These are phyloP conservation scores for Aspergillus spinulosporus DNA, from an alignment of 2,329 filamentous ascomycete genomes.

Conservation along the genomic window DNA sequence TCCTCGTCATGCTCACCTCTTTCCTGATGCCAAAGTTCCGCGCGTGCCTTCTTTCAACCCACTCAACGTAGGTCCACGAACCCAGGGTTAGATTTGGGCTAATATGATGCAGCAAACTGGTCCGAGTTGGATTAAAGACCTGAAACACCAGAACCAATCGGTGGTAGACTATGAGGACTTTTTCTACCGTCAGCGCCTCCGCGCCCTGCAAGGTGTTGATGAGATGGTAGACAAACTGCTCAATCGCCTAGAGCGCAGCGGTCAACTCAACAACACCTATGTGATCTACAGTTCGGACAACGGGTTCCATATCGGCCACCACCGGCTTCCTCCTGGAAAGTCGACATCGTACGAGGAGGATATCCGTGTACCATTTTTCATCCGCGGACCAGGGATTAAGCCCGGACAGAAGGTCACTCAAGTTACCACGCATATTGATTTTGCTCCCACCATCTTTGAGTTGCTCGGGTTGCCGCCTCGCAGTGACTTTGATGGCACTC, in stretches of 20 bases:
- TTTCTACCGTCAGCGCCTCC: slow-evolving; percentile 51
- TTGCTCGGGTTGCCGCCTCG: slow-evolving; percentile 38
- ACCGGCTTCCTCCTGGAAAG: slow-evolving; percentile 59
- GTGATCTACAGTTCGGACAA: slow-evolving; percentile 62
- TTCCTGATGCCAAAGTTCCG: slow-evolving; percentile 59
- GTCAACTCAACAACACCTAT: slow-evolving; percentile 54
- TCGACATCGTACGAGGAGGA: slow-evolving; percentile 49
- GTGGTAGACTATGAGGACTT: slow-evolving; percentile 54
- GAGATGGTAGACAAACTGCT: slow-evolving; percentile 53
- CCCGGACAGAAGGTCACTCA: not conserved
- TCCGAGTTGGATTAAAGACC: slow-evolving; percentile 47
- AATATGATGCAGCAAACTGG: slow-evolving; percentile 31
- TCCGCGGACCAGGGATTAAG: slow-evolving; percentile 11
- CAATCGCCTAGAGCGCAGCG: slow-evolving; percentile 40
- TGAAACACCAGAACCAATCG: slow-evolving; percentile 47
- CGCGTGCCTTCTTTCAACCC: slow-evolving; percentile 45
- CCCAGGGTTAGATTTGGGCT: slow-evolving; percentile 48
- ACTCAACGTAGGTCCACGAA: not conserved
- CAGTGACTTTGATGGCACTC: slow-evolving; percentile 56
- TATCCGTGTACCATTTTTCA: slow-evolving; percentile 14
- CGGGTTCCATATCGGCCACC: slow-evolving; percentile 60
- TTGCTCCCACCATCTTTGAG: slow-evolving; percentile 60
- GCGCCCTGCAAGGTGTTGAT: slow-evolving; percentile 55
- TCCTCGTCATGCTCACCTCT: slow-evolving; percentile 62
- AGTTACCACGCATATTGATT: slow-evolving; percentile 39